phyloP scores from a whole-genome alignment of 2,329 filamentous ascomycete genomes.

The Calonectria henricotiae region DNA sequence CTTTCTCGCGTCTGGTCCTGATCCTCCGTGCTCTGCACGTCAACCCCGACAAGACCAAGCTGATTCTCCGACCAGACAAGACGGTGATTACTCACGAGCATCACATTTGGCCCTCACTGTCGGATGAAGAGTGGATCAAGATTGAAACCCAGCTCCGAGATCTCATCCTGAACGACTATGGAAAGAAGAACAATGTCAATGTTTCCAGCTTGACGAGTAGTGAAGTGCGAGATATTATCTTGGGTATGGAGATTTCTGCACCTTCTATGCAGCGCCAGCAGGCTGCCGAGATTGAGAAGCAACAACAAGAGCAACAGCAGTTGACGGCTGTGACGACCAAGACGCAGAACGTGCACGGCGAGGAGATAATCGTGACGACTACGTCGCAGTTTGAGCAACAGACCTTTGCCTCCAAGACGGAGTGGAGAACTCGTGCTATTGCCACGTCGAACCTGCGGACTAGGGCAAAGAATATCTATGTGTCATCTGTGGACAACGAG shows the following conservation, averaged over 20 bases:
- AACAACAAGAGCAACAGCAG: conserved; percentile 96
- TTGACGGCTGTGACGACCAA: conserved; percentile 98
- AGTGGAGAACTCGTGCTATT: conserved; percentile 97
- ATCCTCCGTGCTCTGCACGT: conserved; percentile 96
- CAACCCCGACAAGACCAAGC: conserved; percentile 98
- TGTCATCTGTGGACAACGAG: conserved; percentile 94
- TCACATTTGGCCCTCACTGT: conserved; percentile 96
- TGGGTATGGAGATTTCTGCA: conserved; percentile 99
- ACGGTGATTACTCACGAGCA: conserved; percentile 98
- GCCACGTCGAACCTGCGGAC: conserved; percentile 96
- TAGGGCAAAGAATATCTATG: conserved; percentile 97
- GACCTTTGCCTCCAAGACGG: conserved; percentile 97
- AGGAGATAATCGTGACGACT: conserved; percentile 98
- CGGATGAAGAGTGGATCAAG: conserved; percentile 99
- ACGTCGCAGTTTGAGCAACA: conserved; percentile 98
- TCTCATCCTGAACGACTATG: conserved; percentile 97
- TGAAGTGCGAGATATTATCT: conserved; percentile 97
- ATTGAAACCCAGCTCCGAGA: conserved; percentile 97
- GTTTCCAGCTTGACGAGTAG: conserved; percentile 96
- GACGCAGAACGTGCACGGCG: conserved; percentile 96
- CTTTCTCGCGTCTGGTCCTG: conserved; percentile 94
- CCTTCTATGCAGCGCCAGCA: conserved; percentile 99
- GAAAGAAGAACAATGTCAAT: conserved; percentile 99
- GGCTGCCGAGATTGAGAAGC: conserved; percentile 98
- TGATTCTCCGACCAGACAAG: conserved; percentile 95